Conservation (phyloP, 306 rosid species). For the Rosa chinensis region DNA sequence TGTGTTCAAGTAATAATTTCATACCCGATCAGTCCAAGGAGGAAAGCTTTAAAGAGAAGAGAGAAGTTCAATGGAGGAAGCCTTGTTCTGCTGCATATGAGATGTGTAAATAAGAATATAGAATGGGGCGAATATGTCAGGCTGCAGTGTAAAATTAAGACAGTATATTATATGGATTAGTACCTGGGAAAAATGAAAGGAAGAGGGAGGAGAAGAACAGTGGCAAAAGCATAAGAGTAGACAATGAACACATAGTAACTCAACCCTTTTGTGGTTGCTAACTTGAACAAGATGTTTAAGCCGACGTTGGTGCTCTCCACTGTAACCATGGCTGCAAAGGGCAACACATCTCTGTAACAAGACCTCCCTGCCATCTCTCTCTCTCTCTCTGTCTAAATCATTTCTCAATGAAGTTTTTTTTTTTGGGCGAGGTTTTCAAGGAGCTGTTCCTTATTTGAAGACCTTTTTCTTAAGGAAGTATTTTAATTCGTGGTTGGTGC, state of each 20-base stretch:
- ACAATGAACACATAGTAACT: conserved; percentile 54
- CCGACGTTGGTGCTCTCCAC: conserved; percentile 53
- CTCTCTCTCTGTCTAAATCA: neutral
- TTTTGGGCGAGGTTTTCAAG: neutral
- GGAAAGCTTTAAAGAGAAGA: conserved; percentile 35
- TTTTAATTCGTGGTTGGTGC: neutral
- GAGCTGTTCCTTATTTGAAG: neutral
- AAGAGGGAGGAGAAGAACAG: conserved; percentile 48
- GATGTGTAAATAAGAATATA: neutral
- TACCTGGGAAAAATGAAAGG: conserved; percentile 50
- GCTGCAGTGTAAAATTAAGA: neutral
- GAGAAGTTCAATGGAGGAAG: conserved; percentile 44
- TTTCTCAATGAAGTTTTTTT: neutral
- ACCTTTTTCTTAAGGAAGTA: neutral
- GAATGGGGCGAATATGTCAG: neutral
- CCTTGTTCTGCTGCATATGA: conserved; percentile 31
- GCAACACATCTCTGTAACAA: conserved; percentile 41
- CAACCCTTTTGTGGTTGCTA: conserved; percentile 46
- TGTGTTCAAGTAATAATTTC: neutral
- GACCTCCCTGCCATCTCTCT: conserved; percentile 27
- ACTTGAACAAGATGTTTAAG: conserved; percentile 50
- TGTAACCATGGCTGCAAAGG: conserved; percentile 47
- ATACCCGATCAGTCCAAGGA: conserved; percentile 55
- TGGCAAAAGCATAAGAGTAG: conserved; percentile 46
- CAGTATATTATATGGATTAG: neutral